Evolutionary conservation across 169 alveolate genomes (phyloP), one percentile per base, ranked within the genome.

Genomic region (Ichthyophthirius multifiliis): DNA sequence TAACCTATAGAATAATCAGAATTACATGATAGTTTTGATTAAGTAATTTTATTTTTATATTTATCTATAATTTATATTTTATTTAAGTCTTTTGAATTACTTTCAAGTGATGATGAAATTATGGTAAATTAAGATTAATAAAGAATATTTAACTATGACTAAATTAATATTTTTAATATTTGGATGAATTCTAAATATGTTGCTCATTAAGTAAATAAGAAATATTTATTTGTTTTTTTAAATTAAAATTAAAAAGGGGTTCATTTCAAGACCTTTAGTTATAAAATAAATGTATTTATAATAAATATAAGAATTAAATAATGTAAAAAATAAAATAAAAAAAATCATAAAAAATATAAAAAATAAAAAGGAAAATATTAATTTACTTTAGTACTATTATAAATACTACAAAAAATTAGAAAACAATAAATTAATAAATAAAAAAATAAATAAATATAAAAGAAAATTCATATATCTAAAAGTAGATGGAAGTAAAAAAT

Each of bases 51-150:
- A 18, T 55, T 20, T 27, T 16, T 18, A 55, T 1, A 27, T 5
- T 27, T 15, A 20, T 15, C 3, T 10, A 1, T 27, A 55, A 2
- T 4, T 18, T 48, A 7, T 15, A 15, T 0, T 55, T 20, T 16
- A 55, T 15, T 10, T 1, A 18, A 55, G 71, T 55, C 71, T 6
- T 55, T 55, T 27, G 71, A 55, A 55, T 27, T 55, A 18, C 31
- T 55, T 27, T 55, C 71, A 16, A 55, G 71, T 27, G 71, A 55
- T 27, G 71, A 55, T 27, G 71, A 55, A 23, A 55, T 27, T 55
- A 55, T 55, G 9, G 15, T 55, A 12, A 39, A 55, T 27, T 34
- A 55, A 55, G 4, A 55, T 27, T 3, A 55, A 16, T 55, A 55
- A 55, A 6, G 71, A 55, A 2, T 27, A 1, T 4, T 9, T 16